A percentile compares a stretch with the other conserved stretches of the same genome.
phyloP scores from a whole-genome alignment of 2,329 filamentous ascomycete species.

The Fusarium torreyae region DNA sequence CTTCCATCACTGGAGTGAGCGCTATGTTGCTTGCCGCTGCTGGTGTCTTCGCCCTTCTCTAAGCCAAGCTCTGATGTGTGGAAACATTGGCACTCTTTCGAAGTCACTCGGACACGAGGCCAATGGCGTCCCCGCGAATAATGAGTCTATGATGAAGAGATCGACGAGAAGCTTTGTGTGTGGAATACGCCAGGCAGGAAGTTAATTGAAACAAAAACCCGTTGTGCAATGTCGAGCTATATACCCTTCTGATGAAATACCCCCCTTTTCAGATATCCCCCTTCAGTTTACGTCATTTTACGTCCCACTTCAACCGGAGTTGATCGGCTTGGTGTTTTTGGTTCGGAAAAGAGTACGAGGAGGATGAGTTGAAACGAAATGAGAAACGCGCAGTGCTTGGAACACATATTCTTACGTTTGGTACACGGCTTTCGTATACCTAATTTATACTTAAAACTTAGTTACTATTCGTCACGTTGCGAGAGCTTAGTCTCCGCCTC shows the following conservation, averaged over 20 bases:
- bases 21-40: slow-evolving; percentile 56
- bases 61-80: slow-evolving; percentile 48
- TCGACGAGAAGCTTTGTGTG: slow-evolving; percentile 31
- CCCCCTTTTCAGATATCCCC: slow-evolving; percentile 42
- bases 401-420: slow-evolving; percentile 39
- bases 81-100: slow-evolving; percentile 36
- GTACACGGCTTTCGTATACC: slow-evolving; percentile 40
- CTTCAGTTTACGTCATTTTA: slow-evolving; percentile 32
- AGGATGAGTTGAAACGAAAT: slow-evolving; percentile 39
- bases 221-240: slow-evolving; percentile 47
- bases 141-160: slow-evolving; percentile 53
- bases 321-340: slow-evolving; percentile 50
- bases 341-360: slow-evolving; percentile 33
- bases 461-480: slow-evolving; percentile 47
- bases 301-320: slow-evolving; percentile 43
- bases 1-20: slow-evolving; percentile 54
- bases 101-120: slow-evolving; percentile 22
- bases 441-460: slow-evolving; percentile 46
- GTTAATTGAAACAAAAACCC: slow-evolving; percentile 26
- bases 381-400: slow-evolving; percentile 46
- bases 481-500: slow-evolving; percentile 41
- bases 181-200: slow-evolving; percentile 23
- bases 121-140: slow-evolving; percentile 53
- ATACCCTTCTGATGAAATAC: slow-evolving; percentile 49
- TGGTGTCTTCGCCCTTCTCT: slow-evolving; percentile 56